Conservation (phyloP, 2,329 filamentous ascomycete genomes). For the Penicillium griseofulvum region DNA sequence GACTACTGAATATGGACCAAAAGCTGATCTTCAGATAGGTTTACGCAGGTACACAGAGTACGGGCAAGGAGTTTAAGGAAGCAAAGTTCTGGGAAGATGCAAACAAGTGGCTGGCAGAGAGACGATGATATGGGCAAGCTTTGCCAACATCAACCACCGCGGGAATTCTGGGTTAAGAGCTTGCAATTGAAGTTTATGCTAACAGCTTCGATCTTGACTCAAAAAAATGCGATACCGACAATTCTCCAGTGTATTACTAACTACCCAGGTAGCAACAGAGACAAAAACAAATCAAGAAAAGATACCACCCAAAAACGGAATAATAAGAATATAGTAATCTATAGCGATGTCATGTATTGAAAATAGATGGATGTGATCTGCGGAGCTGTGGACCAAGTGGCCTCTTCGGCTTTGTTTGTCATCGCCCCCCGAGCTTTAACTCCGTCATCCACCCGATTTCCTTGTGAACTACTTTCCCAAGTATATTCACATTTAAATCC, state of each 20-base stretch:
- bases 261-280: constrained; percentile 5
- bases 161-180: constrained; percentile 11
- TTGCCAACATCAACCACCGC: constrained; percentile 1
- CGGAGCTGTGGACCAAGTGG: constrained; percentile 30
- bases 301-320: background rate
- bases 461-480: background rate
- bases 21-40: constrained; percentile 42
- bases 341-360: background rate
- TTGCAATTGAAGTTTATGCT: constrained; percentile 8
- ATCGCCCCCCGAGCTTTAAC: constrained; percentile 15
- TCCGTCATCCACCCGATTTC: background rate
- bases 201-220: background rate
- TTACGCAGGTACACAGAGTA: constrained; percentile 57
- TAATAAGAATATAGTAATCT: background rate
- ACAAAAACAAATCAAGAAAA: constrained; percentile 12
- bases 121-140: constrained; percentile 31
- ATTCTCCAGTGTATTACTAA: constrained; percentile 27
- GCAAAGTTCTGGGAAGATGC: constrained; percentile 58
- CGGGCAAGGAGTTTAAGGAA: constrained; percentile 52
- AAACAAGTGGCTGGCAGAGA: constrained; percentile 56
- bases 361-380: constrained; percentile 13
- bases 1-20: background rate
- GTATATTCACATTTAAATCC: background rate
- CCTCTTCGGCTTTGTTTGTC: constrained; percentile 32
- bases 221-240: constrained; percentile 8